Conservation (phyloP, 345 rosid genomes). For the Kernera saxatilis region DNA sequence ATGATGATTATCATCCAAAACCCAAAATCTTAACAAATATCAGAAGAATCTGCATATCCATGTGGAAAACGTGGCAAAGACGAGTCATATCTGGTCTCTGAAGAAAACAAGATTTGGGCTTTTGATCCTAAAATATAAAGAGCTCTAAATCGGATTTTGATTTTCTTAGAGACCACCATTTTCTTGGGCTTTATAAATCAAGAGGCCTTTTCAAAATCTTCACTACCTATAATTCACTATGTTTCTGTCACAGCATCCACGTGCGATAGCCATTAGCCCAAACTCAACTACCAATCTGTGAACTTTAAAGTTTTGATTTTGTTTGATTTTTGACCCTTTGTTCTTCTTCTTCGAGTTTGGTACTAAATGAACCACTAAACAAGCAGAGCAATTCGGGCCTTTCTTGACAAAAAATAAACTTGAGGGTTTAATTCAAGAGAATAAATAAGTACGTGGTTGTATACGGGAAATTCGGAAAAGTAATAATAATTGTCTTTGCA, state of each 20-base stretch:
- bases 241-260: constrained; percentile 17
- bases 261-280: constrained; percentile 10
- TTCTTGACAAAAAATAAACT: not conserved
- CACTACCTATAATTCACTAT: constrained; percentile 16
- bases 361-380: not conserved
- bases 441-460: not conserved
- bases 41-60: not conserved
- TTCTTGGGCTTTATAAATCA: not conserved
- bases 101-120: not conserved
- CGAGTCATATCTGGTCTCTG: not conserved
- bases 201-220: not conserved
- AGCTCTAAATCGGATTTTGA: not conserved
- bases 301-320: not conserved
- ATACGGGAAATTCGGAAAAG: not conserved
- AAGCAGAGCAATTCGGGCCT: not conserved
- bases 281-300: constrained; percentile 20
- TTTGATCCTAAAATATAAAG: not conserved
- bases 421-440: not conserved
- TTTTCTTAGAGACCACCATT: not conserved
- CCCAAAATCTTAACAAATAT: not conserved
- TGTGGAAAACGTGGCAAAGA: constrained; percentile 9
- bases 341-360: not conserved
- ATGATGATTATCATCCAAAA: not conserved
- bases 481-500: constrained; percentile 2
- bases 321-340: not conserved